These are phyloP conservation scores for Aureobasidium namibiae DNA, from an alignment of 2,329 filamentous ascomycete genomes.

Conservation along the genomic window DNA sequence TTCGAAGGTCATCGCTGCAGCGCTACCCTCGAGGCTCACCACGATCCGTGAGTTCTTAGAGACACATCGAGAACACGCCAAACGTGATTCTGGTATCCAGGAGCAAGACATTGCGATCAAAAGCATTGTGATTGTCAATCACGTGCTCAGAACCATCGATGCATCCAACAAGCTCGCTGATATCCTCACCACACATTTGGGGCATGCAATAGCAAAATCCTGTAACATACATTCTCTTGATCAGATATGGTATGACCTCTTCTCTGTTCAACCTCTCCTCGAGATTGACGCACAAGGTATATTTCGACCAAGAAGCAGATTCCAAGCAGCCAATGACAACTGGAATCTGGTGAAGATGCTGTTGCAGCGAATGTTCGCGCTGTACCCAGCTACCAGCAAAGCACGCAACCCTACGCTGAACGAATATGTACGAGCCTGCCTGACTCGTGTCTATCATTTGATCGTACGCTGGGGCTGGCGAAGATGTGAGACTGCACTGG, in stretches of 20 bases:
- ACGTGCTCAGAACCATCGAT: slow-evolving; percentile 27
- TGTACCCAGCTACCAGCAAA: slow-evolving; percentile 37
- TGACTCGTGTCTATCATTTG: slow-evolving; percentile 46
- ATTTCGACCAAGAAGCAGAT: slow-evolving; percentile 32
- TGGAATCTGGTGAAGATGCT: slow-evolving; percentile 43
- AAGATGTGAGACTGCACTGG: slow-evolving; percentile 46
- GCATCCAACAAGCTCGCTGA: background rate
- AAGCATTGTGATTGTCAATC: slow-evolving; percentile 39
- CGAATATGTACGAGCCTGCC: slow-evolving; percentile 43
- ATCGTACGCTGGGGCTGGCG: slow-evolving; percentile 50
- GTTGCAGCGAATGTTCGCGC: slow-evolving; percentile 38
- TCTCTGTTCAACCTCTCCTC: slow-evolving; percentile 45
- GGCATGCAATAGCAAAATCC: background rate
- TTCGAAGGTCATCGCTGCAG: background rate
- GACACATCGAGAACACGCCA: slow-evolving; percentile 31
- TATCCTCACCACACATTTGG: background rate
- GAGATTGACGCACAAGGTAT: slow-evolving; percentile 46
- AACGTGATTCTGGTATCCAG: slow-evolving; percentile 42
- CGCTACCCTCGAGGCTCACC: slow-evolving; percentile 11
- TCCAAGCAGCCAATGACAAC: slow-evolving; percentile 34
- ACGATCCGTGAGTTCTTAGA: slow-evolving; percentile 38
- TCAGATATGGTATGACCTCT: slow-evolving; percentile 36
- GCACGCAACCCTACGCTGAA: slow-evolving; percentile 41
- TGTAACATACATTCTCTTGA: slow-evolving; percentile 28
- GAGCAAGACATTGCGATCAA: slow-evolving; percentile 37